Base-by-base conservation (phyloP, 1,139 yeast genomes). In the Nakaseomyces uthaithaninus region DNA sequence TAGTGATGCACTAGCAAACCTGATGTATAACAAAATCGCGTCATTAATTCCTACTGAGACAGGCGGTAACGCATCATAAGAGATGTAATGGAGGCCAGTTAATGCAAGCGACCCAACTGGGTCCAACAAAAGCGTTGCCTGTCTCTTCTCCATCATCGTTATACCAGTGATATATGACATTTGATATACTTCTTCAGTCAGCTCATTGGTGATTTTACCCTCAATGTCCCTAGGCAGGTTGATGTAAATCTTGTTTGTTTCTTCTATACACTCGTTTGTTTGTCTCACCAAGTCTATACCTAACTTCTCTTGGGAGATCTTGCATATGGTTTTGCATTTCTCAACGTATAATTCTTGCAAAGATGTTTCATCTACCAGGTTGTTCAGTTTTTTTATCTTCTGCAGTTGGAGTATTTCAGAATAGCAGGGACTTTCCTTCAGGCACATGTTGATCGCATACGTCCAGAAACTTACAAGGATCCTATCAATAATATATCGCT, bases 271-370 rank as follows among this genome's bases (percentile, higher is more conserved):
- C 2, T 64, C 56, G 3, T 55, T 51, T 44, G 81, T 71, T 23
- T 58, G 54, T 1, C 55, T 56, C 9, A 61, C 59, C 27, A 77
- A 61, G 37, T 78, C 74, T 38, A 85, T 53, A 55, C 85, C 95
- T 59, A 71, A 72, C 10, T 31, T 31, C 11, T 31, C 17, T 17
- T 31, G 10, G 11, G 35, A 7, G 11, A 31, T 31, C 2, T 14
- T 8, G 9, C 19, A 19, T 5, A 31, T 31, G 4, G n/a, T 31
- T n/a, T 14, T 31, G 12, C 35, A 19, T 20, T 20, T 31, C 18
- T n/a, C 17, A 11, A 31, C n/a, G 15, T 19, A 31, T 5, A 8
- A 6, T 9, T 19, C 18, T 19, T 19, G 25, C 8, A 22, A 8
- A 22, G 8, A 8, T 8, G 11, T 20, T 31, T 17, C 4, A 16